phyloP scores from a whole-genome alignment of 495 filamentous ascomycete species.

The Apodospora peruviana region DNA sequence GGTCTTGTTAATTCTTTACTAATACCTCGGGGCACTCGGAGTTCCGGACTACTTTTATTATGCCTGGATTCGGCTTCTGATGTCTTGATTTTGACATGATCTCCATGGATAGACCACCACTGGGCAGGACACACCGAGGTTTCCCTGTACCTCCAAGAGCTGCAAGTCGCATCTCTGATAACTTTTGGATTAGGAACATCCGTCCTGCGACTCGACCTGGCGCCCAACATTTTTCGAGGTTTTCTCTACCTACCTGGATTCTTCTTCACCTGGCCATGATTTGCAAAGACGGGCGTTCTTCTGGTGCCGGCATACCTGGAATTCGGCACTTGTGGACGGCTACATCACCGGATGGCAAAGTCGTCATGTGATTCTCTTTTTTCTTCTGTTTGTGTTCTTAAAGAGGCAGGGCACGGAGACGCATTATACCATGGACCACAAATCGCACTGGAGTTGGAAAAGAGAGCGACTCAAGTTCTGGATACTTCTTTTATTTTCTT shows the following conservation, averaged over 20 bases:
- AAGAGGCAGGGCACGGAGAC: conserved; percentile 12
- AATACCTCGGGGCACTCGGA: conserved; percentile 19
- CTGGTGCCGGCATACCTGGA: conserved; percentile 7
- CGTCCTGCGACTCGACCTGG: conserved; percentile 8
- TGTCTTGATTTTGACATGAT: conserved; percentile 24
- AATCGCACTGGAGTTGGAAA: conserved; percentile 14
- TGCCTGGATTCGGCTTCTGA: conserved; percentile 25
- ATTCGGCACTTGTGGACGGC: conserved; percentile 7
- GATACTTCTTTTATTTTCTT: conserved; percentile 9
- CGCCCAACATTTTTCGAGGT: conserved; percentile 4
- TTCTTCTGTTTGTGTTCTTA: conserved; percentile 21
- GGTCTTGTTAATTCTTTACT: conserved; percentile 19
- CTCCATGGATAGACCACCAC: conserved; percentile 31
- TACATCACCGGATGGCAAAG: conserved; percentile 13
- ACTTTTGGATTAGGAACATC: conserved; percentile 7
- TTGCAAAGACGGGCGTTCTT: conserved; percentile 7
- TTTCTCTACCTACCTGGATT: conserved; percentile 1
- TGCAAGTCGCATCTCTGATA: conserved; percentile 42
- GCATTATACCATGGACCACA: conserved; percentile 21
- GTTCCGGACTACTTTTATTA: conserved; percentile 9
- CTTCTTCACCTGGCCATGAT: conserved; percentile 4
- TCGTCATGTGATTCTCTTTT: conserved; percentile 25
- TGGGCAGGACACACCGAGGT: conserved; percentile 25
- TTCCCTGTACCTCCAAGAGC: conserved; percentile 27
- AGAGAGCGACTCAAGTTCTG: conserved; percentile 10